Base-by-base conservation (phyloP, 2,329 filamentous ascomycete species). In the Xylariaceae sp. region DNA sequence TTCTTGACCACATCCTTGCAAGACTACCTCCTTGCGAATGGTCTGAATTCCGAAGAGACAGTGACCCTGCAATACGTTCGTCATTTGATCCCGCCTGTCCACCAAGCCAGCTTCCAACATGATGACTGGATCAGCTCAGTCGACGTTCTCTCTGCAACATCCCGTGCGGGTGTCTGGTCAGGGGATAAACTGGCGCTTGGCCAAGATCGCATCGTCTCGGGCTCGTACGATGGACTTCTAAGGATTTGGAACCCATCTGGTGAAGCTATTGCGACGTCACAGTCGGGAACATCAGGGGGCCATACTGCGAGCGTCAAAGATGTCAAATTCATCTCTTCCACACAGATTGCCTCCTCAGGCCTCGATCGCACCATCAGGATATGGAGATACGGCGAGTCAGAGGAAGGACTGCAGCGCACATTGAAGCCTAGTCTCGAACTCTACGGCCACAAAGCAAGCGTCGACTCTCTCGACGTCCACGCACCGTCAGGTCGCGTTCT, bases 41-140 rank as follows among this genome's bases (percentile, higher is more conserved):
- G 93, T 45, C 86, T 97, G 55, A 96, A 90, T 17, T 83, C 90
- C 40, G 94, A 99, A 75, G 88, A 87, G 5, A 93, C 88, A 4
- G 75, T 99, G 47, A 88, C 87, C 34, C 81, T 99, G 51, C 92
- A 97, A 75, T 99, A 97, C 72, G 90, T 97, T 34, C 87, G 91
- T 63, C 94, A 91, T 58, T 76, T 97, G 61, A 84, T 97, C 54
- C 94, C 94, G 7, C 94, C 94, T 16, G 79, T 89, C 34, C 93
- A 94, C 69, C 86, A 96, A 62, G 88, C 91, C 12, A 94, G 89
- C 66, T 99, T 96, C 69, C 87, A 97, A 74, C 93, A 99, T 70
- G 92, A 99, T 66, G 94, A 97, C 71, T 99, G 94, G 94, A 89
- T 99, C 45, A 90, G 89, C 68, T 82, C 83, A 22, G 84, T 97